These are phyloP conservation scores for Viola odorata DNA, from an alignment of 345 rosid genomes.

Conservation along the genomic window DNA sequence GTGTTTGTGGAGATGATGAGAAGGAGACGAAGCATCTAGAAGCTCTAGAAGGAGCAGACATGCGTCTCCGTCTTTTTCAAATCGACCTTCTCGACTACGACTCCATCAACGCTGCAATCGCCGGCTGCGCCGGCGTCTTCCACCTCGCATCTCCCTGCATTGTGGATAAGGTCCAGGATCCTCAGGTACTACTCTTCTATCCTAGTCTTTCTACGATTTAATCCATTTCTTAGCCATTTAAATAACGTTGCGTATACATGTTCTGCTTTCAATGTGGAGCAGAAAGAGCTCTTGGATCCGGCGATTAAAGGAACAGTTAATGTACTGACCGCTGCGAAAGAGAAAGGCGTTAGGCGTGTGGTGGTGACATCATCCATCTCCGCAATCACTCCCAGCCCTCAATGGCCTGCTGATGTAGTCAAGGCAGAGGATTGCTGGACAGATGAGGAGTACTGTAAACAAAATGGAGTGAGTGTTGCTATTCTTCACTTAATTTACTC, in stretches of 20 bases:
- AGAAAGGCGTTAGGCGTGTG: constrained; percentile 69
- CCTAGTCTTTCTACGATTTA: not conserved
- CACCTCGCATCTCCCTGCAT: constrained; percentile 93
- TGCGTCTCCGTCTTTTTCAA: constrained; percentile 76
- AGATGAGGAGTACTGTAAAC: constrained; percentile 61
- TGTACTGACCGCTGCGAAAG: constrained; percentile 72
- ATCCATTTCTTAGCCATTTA: not conserved
- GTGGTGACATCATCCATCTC: constrained; percentile 80
- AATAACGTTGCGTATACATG: not conserved
- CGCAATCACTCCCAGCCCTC: constrained; percentile 75
- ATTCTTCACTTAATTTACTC: not conserved
- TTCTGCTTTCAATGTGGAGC: constrained; percentile 3
- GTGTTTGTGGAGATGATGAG: constrained; percentile 44
- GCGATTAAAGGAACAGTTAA: constrained; percentile 80
- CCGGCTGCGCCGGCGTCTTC: constrained; percentile 74
- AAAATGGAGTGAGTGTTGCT: constrained; percentile 45
- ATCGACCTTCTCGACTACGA: constrained; percentile 80
- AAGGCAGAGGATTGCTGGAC: constrained; percentile 85
- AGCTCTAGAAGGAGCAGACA: constrained; percentile 68
- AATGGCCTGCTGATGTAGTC: constrained; percentile 73
- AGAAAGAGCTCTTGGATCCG: constrained; percentile 79
- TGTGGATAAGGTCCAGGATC: constrained; percentile 66
- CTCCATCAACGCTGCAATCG: constrained; percentile 53
- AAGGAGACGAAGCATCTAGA: constrained; percentile 76
- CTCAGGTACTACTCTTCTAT: constrained; percentile 43